phyloP scores from a whole-genome alignment of 495 filamentous ascomycete genomes.

The Xylaria nigripes region DNA sequence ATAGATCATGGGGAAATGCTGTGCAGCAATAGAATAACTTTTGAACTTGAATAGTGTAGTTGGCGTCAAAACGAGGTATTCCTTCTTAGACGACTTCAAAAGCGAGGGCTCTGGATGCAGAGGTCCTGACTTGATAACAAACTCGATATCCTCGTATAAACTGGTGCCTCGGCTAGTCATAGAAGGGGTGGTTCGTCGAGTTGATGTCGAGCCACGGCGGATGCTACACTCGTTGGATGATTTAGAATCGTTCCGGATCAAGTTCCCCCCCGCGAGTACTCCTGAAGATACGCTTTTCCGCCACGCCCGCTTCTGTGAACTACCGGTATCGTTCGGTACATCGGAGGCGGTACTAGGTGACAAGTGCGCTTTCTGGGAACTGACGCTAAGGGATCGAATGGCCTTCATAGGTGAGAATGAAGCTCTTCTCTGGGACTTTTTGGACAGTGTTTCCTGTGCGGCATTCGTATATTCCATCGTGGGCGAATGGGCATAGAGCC shows the following conservation, averaged over 20 bases:
- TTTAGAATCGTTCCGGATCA: constrained; percentile 20
- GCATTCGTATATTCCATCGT: constrained; percentile 18
- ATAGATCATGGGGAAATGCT: constrained; percentile 31
- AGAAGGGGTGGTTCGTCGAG: constrained; percentile 22
- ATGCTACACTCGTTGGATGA: constrained; percentile 21
- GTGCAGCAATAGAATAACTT: constrained; percentile 52
- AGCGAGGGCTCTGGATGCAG: constrained; percentile 73
- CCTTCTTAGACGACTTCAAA: constrained; percentile 76
- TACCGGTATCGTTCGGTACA: constrained; percentile 4
- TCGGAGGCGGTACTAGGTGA: constrained; percentile 19
- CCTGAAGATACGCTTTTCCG: constrained; percentile 18
- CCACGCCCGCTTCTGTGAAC: constrained; percentile 14
- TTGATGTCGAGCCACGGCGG: constrained; percentile 20
- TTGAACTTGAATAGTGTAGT: constrained; percentile 77
- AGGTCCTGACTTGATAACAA: constrained; percentile 43
- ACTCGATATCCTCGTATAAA: constrained; percentile 12
- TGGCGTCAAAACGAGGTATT: constrained; percentile 87
- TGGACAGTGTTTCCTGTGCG: constrained; percentile 11
- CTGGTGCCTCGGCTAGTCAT: constrained; percentile 19
- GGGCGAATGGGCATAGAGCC: neutral
- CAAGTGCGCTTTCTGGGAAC: constrained; percentile 22
- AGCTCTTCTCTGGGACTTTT: constrained; percentile 16
- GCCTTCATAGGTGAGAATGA: constrained; percentile 24
- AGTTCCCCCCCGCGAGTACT: constrained; percentile 13
- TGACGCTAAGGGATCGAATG: constrained; percentile 22